Percentiles rank a stretch among this genome's conserved stretches.
phyloP scores from a whole-genome alignment of 352 stramenopile genomes.

The Phytophthora melonis region DNA sequence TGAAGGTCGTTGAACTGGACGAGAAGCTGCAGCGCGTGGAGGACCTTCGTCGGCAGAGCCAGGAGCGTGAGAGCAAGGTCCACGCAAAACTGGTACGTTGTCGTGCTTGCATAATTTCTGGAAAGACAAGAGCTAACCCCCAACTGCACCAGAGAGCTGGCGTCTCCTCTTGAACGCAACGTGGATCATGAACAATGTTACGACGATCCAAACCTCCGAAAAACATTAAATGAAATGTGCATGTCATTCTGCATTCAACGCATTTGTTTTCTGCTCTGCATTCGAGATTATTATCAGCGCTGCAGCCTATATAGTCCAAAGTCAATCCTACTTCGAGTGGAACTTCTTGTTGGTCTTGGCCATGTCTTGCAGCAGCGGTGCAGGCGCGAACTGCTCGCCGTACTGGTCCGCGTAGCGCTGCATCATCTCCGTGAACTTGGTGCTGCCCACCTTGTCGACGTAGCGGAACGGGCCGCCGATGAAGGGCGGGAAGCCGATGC shows the following conservation, averaged over 20 bases:
- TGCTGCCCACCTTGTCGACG: slow-evolving; percentile 94
- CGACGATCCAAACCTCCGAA: slow-evolving; percentile 6
- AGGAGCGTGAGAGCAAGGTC: slow-evolving; percentile 70
- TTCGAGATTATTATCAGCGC: slow-evolving; percentile 21
- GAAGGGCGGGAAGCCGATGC: slow-evolving; percentile 98
- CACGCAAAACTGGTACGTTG: slow-evolving; percentile 56
- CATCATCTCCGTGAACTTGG: slow-evolving; percentile 97
- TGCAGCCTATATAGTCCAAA: slow-evolving; percentile 21
- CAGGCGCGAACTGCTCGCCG: slow-evolving; percentile 96
- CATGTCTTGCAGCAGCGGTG: slow-evolving; percentile 97
- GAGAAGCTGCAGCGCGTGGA: slow-evolving; percentile 84
- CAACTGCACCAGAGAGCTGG: slow-evolving; percentile 15
- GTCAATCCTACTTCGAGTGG: slow-evolving; percentile 76
- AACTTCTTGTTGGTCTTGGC: slow-evolving; percentile 98
- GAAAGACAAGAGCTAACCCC: neutral
- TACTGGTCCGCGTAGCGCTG: slow-evolving; percentile 95
- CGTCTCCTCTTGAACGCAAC: slow-evolving; percentile 16
- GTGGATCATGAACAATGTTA: neutral
- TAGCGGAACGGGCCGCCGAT: slow-evolving; percentile 97
- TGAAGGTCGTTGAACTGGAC: slow-evolving; percentile 72
- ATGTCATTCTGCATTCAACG: slow-evolving; percentile 35
- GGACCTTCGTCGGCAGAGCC: slow-evolving; percentile 68
- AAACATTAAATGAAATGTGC: slow-evolving; percentile 22
- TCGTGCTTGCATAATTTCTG: neutral
- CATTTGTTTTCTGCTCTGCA: slow-evolving; percentile 25